Base-by-base conservation (phyloP, 352 stramenopile species). In the Globisporangium parvum region DNA sequence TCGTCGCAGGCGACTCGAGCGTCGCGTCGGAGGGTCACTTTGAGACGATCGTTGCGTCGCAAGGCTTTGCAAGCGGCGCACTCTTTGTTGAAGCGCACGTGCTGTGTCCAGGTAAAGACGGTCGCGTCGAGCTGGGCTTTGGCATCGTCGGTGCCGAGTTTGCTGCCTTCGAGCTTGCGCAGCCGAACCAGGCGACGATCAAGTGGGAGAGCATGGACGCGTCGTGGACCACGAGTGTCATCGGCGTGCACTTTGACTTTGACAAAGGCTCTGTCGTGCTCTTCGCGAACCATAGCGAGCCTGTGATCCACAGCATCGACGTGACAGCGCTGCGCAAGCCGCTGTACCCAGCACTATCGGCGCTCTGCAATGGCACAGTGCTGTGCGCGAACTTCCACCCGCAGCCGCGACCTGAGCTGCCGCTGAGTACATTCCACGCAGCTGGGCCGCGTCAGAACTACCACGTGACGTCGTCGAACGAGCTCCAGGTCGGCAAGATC, bases 171-270 rank as follows among this genome's bases (percentile, higher is more conserved):
- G 61, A 69, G 15, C 21, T 20, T 0, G 40, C 51, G 0, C 44
- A 78, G 5, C 46, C 53, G 1, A 60, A 70, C 18, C 66, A 69
- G 24, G 45, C 83, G 9, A 65, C 72, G 10, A 50, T 86, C 4
- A 73, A 70, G 15, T 77, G 58, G 31, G 72, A 63, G 6, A 75
- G 56, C 42, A 28, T 50, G 11, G 76, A 87, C 18, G 67, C 80
- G 2, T 44, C 73, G 4, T 18, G 67, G 18, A 41, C 74, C 0
- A 73, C 52, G 57, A 71, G 66, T 9, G 58, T 74, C 21, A 74
- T 95, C n/a, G 85, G 85, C 1, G 66, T 88, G 31, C 67, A 92
- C 12, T 92, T 89, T 63, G 82, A 95, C 62, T 90, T 95, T 40
- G 67, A 75, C 31, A 84, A 80, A 31, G 63, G 67, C 0, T 78